Conservation (phyloP, 2,329 filamentous ascomycete genomes). For the Diplodia seriata region DNA sequence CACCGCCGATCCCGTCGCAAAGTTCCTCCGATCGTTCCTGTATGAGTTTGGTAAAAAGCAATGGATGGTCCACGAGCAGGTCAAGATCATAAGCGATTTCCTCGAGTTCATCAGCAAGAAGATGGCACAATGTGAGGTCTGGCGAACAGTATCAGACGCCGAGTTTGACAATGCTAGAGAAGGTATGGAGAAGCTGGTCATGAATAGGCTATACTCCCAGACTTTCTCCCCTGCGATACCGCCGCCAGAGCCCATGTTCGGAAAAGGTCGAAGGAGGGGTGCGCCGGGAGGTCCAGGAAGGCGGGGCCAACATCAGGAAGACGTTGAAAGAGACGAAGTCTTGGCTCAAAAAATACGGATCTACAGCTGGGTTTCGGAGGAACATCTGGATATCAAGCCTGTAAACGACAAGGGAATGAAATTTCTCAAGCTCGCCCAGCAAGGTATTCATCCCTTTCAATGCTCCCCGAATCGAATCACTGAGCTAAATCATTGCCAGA, state of each 20-base stretch:
- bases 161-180: conserved; percentile 98
- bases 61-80: conserved; percentile 99
- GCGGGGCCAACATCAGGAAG: conserved; percentile 94
- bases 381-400: conserved; percentile 89
- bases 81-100: conserved; percentile 98
- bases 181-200: conserved; percentile 99
- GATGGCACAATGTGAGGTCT: conserved; percentile 96
- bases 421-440: conserved; percentile 87
- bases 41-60: conserved; percentile 95
- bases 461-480: not conserved
- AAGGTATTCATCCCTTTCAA: conserved; percentile 61
- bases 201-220: conserved; percentile 95
- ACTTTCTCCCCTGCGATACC: conserved; percentile 96
- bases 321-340: conserved; percentile 96
- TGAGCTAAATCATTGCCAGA: conserved; percentile 60
- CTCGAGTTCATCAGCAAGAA: conserved; percentile 96
- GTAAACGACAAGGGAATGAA: conserved; percentile 85
- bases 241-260: conserved; percentile 71
- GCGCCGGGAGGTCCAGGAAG: conserved; percentile 74
- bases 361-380: conserved; percentile 91
- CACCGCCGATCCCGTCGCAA: conserved; percentile 96
- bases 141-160: conserved; percentile 92
- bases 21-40: conserved; percentile 93
- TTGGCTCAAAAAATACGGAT: conserved; percentile 95
- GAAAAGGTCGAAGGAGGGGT: conserved; percentile 56